Evolutionary conservation across 176 grass and related monocot genomes (phyloP), one percentile per base, ranked within the genome.

Genomic region (Rhynchospora tenuis): DNA sequence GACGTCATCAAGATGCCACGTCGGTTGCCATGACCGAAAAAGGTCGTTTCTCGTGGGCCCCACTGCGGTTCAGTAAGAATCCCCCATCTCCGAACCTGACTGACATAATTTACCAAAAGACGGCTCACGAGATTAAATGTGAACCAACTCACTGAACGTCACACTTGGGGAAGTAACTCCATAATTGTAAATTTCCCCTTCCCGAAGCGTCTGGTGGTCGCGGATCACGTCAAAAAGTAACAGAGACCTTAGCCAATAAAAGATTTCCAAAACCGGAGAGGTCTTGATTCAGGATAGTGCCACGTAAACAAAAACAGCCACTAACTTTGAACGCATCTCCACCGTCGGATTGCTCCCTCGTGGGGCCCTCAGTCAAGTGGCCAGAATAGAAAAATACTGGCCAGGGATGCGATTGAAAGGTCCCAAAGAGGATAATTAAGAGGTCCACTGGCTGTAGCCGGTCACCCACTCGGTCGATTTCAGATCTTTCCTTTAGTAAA

Each of bases 1-100:
- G 87, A 94, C 89, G 83, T 94, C 92, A 91, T 17, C 29, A 0
- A 0, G 0, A 5, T 17, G 89, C 89, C 92, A 94, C 89, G 89
- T 94, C 85, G 67, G 89, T 80, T 78, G 76, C 87, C 89, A 89
- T 83, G 85, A 89, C 72, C 77, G 70, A 82, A 81, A 86, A 85
- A 78, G 79, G 27, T 50, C 19, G 44, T 81, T 81, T 81, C n/a
- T 38, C 15, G 19, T 22, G 79, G 79, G 43, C 0, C 80, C 60
- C 61, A 31, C 61, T 6, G 23, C 4, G 33, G n/a, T 65, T 54
- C 71, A 16, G 12, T 14, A 73, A 73, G 22, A 50, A 73, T 48
- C 22, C 45, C 45, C 31, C 19, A 63, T 23, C 13, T 46, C 59
- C 59, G 59, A 82, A 27, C 80, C 59, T 27, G 24, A 7, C 7